These are phyloP conservation scores for Westerdykella aurantiaca DNA, from an alignment of 2,329 filamentous ascomycete genomes.

Conservation along the genomic window DNA sequence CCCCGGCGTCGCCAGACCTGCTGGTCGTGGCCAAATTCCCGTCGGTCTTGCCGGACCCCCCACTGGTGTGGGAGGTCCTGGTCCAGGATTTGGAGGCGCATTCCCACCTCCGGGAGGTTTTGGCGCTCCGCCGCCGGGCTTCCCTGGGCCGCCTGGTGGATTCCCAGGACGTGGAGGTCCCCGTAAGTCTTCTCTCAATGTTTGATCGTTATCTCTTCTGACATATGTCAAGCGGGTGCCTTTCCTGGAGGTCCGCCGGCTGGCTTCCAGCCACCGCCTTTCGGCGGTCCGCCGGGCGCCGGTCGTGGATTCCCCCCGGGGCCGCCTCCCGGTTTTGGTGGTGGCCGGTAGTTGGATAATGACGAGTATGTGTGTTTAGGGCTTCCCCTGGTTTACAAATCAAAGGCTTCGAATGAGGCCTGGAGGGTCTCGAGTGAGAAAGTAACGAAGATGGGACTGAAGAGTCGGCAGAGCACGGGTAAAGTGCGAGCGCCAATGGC, in stretches of 20 bases:
- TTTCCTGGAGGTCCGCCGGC: constrained; percentile 50
- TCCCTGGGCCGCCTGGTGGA: constrained; percentile 32
- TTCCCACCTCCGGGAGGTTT: constrained; percentile 50
- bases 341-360: not conserved
- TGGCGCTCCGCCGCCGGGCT: constrained; percentile 40
- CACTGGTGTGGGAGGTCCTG: constrained; percentile 76
- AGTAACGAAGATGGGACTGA: too few species aligned
- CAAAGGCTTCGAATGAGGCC: too few species aligned
- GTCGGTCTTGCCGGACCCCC: constrained; percentile 84
- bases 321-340: constrained; percentile 14
- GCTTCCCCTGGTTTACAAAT: not conserved
- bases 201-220: constrained; percentile 11
- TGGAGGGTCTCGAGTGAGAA: too few species aligned
- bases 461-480: too few species aligned
- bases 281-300: constrained; percentile 43
- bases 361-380: not conserved
- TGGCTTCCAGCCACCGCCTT: constrained; percentile 8
- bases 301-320: constrained; percentile 46
- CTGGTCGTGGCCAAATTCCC: constrained; percentile 69
- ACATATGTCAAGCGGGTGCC: constrained; percentile 23
- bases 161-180: constrained; percentile 35
- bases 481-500: too few species aligned
- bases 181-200: constrained; percentile 20
- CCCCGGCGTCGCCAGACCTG: constrained; percentile 83
- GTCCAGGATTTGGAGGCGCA: constrained; percentile 54